These are phyloP conservation scores for Monosporascus ibericus DNA, from an alignment of 2,329 filamentous ascomycete species.

Conservation along the genomic window DNA sequence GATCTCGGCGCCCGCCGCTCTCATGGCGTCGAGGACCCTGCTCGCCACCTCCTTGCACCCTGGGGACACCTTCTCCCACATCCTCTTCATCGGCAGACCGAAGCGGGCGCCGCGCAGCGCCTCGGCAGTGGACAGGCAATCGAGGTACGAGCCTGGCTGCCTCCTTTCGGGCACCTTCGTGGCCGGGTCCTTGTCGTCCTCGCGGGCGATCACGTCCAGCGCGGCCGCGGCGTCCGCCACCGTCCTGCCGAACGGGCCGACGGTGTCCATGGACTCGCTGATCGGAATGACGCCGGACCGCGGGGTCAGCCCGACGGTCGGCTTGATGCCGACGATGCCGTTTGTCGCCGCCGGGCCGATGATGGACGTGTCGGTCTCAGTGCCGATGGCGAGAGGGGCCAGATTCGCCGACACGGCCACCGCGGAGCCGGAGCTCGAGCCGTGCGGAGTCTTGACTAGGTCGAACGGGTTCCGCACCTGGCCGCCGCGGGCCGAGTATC, in stretches of 20 bases:
- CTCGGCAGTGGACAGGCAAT: conserved; percentile 47
- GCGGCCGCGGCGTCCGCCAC: conserved; percentile 60
- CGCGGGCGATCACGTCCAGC: conserved; percentile 57
- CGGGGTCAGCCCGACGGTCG: conserved; percentile 59
- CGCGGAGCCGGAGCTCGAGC: conserved; percentile 56
- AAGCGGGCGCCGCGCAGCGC: conserved; percentile 58
- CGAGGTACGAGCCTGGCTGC: conserved; percentile 49
- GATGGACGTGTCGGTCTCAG: conserved; percentile 60
- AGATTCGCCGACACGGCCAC: conserved; percentile 55
- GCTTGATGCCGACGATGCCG: conserved; percentile 62
- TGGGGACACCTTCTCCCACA: conserved; percentile 44
- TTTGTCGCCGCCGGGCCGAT: conserved; percentile 45
- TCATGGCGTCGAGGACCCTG: conserved; percentile 51
- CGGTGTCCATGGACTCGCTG: conserved; percentile 56
- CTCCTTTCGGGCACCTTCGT: conserved; percentile 37
- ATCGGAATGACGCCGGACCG: conserved; percentile 61
- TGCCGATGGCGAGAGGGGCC: conserved; percentile 51
- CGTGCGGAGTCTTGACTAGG: conserved; percentile 54
- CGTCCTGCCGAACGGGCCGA: conserved; percentile 59
- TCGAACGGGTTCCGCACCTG: conserved; percentile 58
- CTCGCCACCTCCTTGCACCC: conserved; percentile 43
- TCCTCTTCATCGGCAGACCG: conserved; percentile 65
- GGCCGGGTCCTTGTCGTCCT: conserved; percentile 57
- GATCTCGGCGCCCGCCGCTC: conserved; percentile 57
- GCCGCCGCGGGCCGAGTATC: conserved; percentile 60